Evolutionary conservation across 2,329 filamentous ascomycete species (phyloP).

Genomic region (Diaporthe capsici): DNA sequence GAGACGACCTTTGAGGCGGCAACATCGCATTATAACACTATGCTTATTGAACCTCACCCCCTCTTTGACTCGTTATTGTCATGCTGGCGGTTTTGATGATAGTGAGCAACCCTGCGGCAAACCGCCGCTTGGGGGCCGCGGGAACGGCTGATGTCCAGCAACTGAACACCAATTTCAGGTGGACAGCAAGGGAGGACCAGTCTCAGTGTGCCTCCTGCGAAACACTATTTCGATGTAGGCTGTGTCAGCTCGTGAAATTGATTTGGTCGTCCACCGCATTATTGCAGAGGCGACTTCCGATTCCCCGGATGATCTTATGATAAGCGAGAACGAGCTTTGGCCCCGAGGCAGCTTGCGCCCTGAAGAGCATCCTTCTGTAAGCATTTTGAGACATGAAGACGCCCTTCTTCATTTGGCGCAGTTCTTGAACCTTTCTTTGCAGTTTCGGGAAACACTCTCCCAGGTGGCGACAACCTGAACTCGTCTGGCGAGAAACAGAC

Average conservation of each 20-base stretch:
- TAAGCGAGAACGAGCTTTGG: slow-evolving; percentile 9
- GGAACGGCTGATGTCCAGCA: background rate
- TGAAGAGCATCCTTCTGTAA: slow-evolving; percentile 11
- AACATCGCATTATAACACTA: background rate
- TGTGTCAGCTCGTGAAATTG: background rate
- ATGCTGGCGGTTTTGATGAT: background rate
- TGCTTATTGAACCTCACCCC: too few relatives aligned
- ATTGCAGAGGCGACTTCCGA: slow-evolving; percentile 13
- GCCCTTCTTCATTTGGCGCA: background rate
- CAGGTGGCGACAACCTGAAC: background rate
- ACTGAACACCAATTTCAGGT: background rate
- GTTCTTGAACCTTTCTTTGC: background rate
- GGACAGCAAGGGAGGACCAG: background rate
- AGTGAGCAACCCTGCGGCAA: background rate
- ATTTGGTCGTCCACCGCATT: background rate
- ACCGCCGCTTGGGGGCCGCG: background rate
- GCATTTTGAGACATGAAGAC: slow-evolving; percentile 5
- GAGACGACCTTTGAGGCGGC: background rate
- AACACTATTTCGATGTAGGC: background rate
- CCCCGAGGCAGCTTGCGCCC: background rate
- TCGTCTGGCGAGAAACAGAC: background rate
- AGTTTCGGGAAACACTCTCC: background rate
- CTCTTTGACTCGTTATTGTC: background rate
- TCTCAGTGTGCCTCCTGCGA: background rate
- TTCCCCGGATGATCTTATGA: slow-evolving; percentile 4